Percentiles rank a stretch among this genome's conserved stretches.
Conservation (phyloP, 202 grass and related monocot genomes). For the Setaria viridis region DNA sequence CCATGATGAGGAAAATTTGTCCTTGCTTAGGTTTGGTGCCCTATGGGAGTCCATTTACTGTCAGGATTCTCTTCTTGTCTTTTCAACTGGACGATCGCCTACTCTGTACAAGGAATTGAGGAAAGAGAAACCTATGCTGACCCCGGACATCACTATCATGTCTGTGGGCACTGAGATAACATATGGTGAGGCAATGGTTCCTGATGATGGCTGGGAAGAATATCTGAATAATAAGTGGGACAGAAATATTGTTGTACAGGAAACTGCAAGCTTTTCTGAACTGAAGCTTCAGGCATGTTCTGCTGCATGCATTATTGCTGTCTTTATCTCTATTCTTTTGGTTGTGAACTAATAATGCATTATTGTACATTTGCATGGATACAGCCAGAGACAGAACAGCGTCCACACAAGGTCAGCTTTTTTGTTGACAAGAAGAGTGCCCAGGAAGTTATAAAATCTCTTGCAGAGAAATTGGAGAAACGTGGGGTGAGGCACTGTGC, state of each 20-base stretch:
- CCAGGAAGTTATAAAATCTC: constrained; percentile 73
- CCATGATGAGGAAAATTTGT: constrained; percentile 81
- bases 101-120: constrained; percentile 91
- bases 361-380: constrained; percentile 44
- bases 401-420: constrained; percentile 92
- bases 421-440: constrained; percentile 76
- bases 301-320: constrained; percentile 18
- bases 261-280: constrained; percentile 68
- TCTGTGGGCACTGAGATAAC: constrained; percentile 97
- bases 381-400: constrained; percentile 82
- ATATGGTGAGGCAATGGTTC: constrained; percentile 89
- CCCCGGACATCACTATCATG: constrained; percentile 96
- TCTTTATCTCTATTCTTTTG: constrained; percentile 26
- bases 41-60: constrained; percentile 94
- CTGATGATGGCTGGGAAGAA: constrained; percentile 87
- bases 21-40: constrained; percentile 87
- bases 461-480: constrained; percentile 67
- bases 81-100: constrained; percentile 88
- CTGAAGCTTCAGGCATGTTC: constrained; percentile 76
- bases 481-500: constrained; percentile 60
- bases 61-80: constrained; percentile 84
- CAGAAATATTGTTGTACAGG: constrained; percentile 76
- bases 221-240: constrained; percentile 93
- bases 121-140: constrained; percentile 94
- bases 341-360: constrained; percentile 21